phyloP scores from a whole-genome alignment of 192 early-diverging fungal species.

The Podila minutissima region DNA sequence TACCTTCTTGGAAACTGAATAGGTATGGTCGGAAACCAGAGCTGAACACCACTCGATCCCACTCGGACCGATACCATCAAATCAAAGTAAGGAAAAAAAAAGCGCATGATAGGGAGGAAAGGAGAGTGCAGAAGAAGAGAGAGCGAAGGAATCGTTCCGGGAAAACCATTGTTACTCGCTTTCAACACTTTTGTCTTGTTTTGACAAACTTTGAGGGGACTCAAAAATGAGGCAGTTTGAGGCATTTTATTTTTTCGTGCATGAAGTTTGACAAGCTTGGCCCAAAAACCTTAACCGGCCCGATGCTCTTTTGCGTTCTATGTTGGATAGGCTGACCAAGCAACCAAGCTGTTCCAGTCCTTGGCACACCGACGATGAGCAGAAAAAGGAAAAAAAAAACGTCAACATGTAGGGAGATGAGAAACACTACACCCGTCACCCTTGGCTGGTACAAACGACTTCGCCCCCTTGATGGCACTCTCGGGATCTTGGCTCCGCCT shows the following conservation, averaged over 20 bases:
- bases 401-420: not conserved
- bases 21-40: slow-evolving; percentile 37
- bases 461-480: too few species aligned
- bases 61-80: slow-evolving; percentile 44
- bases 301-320: not conserved
- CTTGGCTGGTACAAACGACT: not conserved
- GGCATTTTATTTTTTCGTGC: not conserved
- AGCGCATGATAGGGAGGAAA: too few species aligned
- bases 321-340: slow-evolving; percentile 33
- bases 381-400: not conserved
- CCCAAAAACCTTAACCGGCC: too few species aligned
- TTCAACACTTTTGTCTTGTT: too few species aligned
- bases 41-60: slow-evolving; percentile 16
- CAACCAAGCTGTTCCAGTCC: slow-evolving; percentile 42
- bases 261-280: not conserved
- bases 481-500: not conserved
- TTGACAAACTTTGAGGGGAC: not conserved
- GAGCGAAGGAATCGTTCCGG: not conserved
- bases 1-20: not conserved
- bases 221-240: not conserved
- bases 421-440: not conserved
- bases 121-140: not conserved
- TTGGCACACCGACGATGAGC: slow-evolving; percentile 49
- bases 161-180: not conserved
- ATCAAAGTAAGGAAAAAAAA: slow-evolving; percentile 21